These are phyloP conservation scores for Penicillium pulvis DNA, from an alignment of 495 filamentous ascomycete genomes.

Conservation along the genomic window DNA sequence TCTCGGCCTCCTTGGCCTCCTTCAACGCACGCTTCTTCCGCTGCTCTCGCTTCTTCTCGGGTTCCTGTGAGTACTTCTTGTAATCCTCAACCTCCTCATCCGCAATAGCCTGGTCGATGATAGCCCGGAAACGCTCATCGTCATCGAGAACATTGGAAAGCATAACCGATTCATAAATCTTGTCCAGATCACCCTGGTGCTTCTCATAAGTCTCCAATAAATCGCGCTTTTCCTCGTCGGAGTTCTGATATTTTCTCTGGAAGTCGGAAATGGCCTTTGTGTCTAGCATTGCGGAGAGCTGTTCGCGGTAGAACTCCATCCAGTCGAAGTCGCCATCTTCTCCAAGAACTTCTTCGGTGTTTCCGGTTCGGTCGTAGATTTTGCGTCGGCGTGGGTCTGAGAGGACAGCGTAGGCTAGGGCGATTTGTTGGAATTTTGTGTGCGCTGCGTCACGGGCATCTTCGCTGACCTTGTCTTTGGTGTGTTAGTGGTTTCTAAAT, in stretches of 20 bases:
- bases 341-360: conserved; percentile 75
- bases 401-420: conserved; percentile 91
- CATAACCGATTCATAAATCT: conserved; percentile 81
- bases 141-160: conserved; percentile 81
- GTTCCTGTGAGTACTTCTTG: conserved; percentile 70
- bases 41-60: conserved; percentile 60
- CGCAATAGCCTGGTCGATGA: conserved; percentile 81
- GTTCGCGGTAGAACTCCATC: conserved; percentile 81
- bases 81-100: conserved; percentile 64
- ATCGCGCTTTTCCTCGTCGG: conserved; percentile 78
- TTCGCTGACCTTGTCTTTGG: conserved; percentile 67
- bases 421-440: conserved; percentile 80
- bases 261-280: conserved; percentile 70
- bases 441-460: conserved; percentile 69
- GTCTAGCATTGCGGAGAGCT: conserved; percentile 73
- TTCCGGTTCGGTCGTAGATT: conserved; percentile 87
- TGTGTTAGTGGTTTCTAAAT: background rate
- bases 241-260: conserved; percentile 76
- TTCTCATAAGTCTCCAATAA: conserved; percentile 73
- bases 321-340: conserved; percentile 84
- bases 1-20: conserved; percentile 74
- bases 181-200: conserved; percentile 69
- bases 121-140: conserved; percentile 76
- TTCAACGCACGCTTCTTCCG: conserved; percentile 63
- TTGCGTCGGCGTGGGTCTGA: conserved; percentile 75